Percentiles rank a stretch among this genome's conserved stretches.
Conservation (phyloP, 2,329 filamentous ascomycete species). For the Hyphodiscus sp. region DNA sequence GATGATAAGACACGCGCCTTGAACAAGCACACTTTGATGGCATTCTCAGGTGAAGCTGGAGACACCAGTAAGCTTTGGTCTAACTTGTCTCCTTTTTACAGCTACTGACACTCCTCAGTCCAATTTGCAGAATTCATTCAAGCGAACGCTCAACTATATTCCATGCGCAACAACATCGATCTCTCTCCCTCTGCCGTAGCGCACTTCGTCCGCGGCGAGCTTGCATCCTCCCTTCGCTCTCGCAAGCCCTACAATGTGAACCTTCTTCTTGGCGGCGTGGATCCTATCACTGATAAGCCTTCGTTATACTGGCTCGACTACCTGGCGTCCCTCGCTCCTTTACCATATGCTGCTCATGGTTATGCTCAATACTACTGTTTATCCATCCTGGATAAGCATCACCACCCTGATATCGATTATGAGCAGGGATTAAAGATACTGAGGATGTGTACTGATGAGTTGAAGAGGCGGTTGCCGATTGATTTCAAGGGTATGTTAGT, state of each 20-base stretch:
- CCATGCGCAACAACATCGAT: constrained; percentile 94
- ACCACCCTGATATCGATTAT: constrained; percentile 87
- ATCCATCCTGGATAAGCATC: constrained; percentile 96
- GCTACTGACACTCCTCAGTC: constrained; percentile 46
- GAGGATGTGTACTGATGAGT: constrained; percentile 90
- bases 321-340: constrained; percentile 76
- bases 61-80: constrained; percentile 65
- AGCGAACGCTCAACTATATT: constrained; percentile 96
- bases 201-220: constrained; percentile 88
- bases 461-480: constrained; percentile 93
- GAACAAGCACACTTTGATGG: constrained; percentile 92
- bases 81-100: not conserved
- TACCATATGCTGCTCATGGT: constrained; percentile 95
- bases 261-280: constrained; percentile 86
- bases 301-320: constrained; percentile 97
- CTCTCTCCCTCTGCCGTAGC: constrained; percentile 84
- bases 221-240: constrained; percentile 84
- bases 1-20: constrained; percentile 95
- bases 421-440: constrained; percentile 89
- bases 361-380: constrained; percentile 99
- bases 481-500: constrained; percentile 97
- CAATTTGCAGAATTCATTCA: constrained; percentile 99
- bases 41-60: constrained; percentile 91
- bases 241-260: constrained; percentile 96
- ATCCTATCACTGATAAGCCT: constrained; percentile 85